Conservation (phyloP, 75 land plant species). For the Cupressus sempervirens region DNA sequence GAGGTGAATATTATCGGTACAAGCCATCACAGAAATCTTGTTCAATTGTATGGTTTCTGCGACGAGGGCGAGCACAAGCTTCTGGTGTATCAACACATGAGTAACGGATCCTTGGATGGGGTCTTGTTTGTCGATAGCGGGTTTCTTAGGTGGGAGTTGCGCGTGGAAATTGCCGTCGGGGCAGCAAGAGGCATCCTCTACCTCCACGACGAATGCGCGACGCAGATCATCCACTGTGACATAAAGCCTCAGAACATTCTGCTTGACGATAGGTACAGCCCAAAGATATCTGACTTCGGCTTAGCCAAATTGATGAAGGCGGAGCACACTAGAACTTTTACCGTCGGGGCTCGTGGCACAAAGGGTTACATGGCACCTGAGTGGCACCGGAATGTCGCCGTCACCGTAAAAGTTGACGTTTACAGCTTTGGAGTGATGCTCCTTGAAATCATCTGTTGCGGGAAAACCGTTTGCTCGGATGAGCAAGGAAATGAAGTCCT, state of each 20-base stretch:
- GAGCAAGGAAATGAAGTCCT: constrained; percentile 9
- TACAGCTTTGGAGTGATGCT: constrained; percentile 23
- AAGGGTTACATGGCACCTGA: constrained; percentile 59
- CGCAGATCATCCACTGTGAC: background rate
- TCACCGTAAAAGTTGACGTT: constrained; percentile 20
- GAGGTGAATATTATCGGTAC: background rate
- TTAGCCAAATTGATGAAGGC: constrained; percentile 25
- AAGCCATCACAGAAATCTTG: constrained; percentile 46
- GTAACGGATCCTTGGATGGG: constrained; percentile 30
- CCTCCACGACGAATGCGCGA: constrained; percentile 19
- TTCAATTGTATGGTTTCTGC: constrained; percentile 44
- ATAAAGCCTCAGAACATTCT: constrained; percentile 26
- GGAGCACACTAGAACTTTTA: constrained; percentile 19
- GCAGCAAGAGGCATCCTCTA: constrained; percentile 20
- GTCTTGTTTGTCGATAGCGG: constrained; percentile 13
- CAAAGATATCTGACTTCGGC: constrained; percentile 25
- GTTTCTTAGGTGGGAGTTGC: constrained; percentile 11
- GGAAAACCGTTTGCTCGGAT: constrained; percentile 1
- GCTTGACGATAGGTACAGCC: constrained; percentile 12
- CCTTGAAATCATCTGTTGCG: constrained; percentile 19
- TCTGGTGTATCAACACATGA: constrained; percentile 46
- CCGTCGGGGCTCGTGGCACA: constrained; percentile 24
- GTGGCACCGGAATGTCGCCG: constrained; percentile 23
- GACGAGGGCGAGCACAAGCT: constrained; percentile 25
- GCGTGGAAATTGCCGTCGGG: constrained; percentile 15